These are phyloP conservation scores for Nasturtium officinale DNA, from an alignment of 345 rosid genomes.

Conservation along the genomic window DNA sequence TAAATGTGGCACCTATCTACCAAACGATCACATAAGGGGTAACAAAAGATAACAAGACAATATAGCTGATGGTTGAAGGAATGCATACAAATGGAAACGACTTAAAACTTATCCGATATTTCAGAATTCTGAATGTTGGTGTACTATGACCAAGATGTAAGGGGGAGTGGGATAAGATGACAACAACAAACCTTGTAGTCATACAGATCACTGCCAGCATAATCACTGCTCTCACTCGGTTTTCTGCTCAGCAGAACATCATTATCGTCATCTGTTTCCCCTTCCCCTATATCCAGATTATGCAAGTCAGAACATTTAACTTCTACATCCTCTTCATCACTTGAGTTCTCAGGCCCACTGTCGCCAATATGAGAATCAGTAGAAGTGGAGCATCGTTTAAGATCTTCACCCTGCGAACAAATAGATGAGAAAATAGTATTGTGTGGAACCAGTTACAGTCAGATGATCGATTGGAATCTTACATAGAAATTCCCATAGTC, in stretches of 20 bases:
- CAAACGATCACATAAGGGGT: conserved; percentile 9
- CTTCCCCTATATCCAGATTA: conserved; percentile 73
- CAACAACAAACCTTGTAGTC: conserved; percentile 75
- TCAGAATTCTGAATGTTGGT: background rate
- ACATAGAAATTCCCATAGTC: conserved; percentile 89
- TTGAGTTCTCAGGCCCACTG: conserved; percentile 84
- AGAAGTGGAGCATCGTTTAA: conserved; percentile 87
- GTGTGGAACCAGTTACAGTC: conserved; percentile 8
- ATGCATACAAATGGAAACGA: conserved; percentile 16
- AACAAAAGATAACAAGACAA: conserved; percentile 1
- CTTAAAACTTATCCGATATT: conserved; percentile 18
- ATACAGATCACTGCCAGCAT: conserved; percentile 80
- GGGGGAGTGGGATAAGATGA: conserved; percentile 25
- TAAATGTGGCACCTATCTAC: background rate
- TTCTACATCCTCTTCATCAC: conserved; percentile 79
- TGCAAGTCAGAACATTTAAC: conserved; percentile 69
- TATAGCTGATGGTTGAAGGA: conserved; percentile 26
- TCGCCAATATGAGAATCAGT: conserved; percentile 88
- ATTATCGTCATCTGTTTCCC: conserved; percentile 70
- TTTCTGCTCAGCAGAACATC: conserved; percentile 75
- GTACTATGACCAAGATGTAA: conserved; percentile 17
- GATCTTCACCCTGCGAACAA: conserved; percentile 72
- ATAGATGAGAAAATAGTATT: conserved; percentile 17
- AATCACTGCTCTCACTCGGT: conserved; percentile 86
- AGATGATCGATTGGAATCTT: conserved; percentile 46